Percentiles rank a stretch among this genome's conserved stretches.
phyloP scores from a whole-genome alignment of 768 basidiomycete genomes.

The Leccinum longicurvipes region DNA sequence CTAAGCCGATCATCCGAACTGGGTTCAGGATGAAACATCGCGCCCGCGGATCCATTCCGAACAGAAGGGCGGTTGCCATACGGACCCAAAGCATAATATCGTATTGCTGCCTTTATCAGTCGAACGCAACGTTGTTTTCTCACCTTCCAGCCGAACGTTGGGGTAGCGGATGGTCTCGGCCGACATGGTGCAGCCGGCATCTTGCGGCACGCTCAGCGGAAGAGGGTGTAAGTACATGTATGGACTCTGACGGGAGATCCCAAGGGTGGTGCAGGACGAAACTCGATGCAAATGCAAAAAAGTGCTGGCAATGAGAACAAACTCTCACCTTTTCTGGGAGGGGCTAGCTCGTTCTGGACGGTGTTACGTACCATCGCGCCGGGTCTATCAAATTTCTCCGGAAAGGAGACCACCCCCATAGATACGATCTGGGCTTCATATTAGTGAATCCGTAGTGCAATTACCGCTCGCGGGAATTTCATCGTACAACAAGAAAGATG shows the following conservation, averaged over 20 bases:
- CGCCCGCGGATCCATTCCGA: slow-evolving; percentile 25
- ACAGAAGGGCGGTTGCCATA: slow-evolving; percentile 20
- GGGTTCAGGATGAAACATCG: slow-evolving; percentile 17
- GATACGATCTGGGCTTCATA: slow-evolving; percentile 23
- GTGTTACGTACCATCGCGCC: slow-evolving; percentile 24
- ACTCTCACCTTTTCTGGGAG: slow-evolving; percentile 27
- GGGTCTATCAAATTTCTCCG: slow-evolving; percentile 16
- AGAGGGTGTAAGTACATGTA: slow-evolving; percentile 1
- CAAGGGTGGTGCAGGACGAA: slow-evolving; percentile 1
- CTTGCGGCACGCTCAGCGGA: background rate
- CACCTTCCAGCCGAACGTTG: slow-evolving; percentile 12
- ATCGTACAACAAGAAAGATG: slow-evolving; percentile 26
- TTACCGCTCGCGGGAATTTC: slow-evolving; percentile 31
- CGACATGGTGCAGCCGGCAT: slow-evolving; percentile 4
- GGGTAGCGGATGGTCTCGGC: slow-evolving; percentile 8
- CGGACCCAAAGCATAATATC: slow-evolving; percentile 1
- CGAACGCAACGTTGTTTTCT: slow-evolving; percentile 12
- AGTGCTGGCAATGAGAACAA: slow-evolving; percentile 8
- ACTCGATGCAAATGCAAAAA: slow-evolving; percentile 20
- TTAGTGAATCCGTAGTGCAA: slow-evolving; percentile 26
- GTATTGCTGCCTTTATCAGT: slow-evolving; percentile 6
- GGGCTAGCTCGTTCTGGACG: slow-evolving; percentile 7
- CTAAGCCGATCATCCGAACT: slow-evolving; percentile 20
- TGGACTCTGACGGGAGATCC: background rate
- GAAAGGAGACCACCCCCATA: slow-evolving; percentile 19